phyloP scores from a whole-genome alignment of 2,329 filamentous ascomycete species.

The Pyrenophora graminea region DNA sequence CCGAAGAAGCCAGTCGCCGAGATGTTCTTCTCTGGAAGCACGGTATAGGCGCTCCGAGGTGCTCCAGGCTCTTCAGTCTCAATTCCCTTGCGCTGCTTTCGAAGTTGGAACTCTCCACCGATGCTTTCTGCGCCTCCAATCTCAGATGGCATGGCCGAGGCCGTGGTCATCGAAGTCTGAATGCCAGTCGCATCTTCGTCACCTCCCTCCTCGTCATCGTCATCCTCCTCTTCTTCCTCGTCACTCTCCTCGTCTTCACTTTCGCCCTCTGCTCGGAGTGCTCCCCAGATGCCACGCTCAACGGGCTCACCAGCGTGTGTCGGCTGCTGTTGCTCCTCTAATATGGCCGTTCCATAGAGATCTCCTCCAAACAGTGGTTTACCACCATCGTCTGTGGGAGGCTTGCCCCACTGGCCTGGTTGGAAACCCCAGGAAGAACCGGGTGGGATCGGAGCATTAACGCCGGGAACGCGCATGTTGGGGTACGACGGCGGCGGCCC shows the following conservation, averaged over 20 bases:
- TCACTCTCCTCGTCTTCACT: slow-evolving; percentile 69
- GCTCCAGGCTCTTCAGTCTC: slow-evolving; percentile 79
- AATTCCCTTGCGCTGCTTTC: slow-evolving; percentile 77
- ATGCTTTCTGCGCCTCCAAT: slow-evolving; percentile 75
- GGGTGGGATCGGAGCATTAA: slow-evolving; percentile 89
- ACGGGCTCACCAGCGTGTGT: slow-evolving; percentile 70
- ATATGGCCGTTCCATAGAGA: slow-evolving; percentile 79
- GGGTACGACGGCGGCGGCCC: slow-evolving; percentile 94
- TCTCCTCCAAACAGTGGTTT: slow-evolving; percentile 90
- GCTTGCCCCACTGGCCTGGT: slow-evolving; percentile 94
- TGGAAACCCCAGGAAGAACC: slow-evolving; percentile 94
- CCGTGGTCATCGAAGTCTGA: slow-evolving; percentile 73
- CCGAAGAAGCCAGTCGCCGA: slow-evolving; percentile 93
- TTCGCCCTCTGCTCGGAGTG: slow-evolving; percentile 79
- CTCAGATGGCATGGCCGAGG: slow-evolving; percentile 80
- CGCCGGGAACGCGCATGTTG: slow-evolving; percentile 88
- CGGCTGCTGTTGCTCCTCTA: slow-evolving; percentile 62
- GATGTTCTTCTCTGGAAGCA: slow-evolving; percentile 86
- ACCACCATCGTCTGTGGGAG: slow-evolving; percentile 91
- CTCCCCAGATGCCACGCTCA: slow-evolving; percentile 89
- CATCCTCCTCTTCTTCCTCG: slow-evolving; percentile 60
- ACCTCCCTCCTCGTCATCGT: slow-evolving; percentile 72
- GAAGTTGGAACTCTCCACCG: slow-evolving; percentile 84
- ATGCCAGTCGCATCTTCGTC: slow-evolving; percentile 60
- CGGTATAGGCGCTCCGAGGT: slow-evolving; percentile 81